A percentile compares a stretch with the other conserved stretches of the same genome.
Conservation (phyloP, 177 flowering plant genomes). For the Tripterygium wilfordii region DNA sequence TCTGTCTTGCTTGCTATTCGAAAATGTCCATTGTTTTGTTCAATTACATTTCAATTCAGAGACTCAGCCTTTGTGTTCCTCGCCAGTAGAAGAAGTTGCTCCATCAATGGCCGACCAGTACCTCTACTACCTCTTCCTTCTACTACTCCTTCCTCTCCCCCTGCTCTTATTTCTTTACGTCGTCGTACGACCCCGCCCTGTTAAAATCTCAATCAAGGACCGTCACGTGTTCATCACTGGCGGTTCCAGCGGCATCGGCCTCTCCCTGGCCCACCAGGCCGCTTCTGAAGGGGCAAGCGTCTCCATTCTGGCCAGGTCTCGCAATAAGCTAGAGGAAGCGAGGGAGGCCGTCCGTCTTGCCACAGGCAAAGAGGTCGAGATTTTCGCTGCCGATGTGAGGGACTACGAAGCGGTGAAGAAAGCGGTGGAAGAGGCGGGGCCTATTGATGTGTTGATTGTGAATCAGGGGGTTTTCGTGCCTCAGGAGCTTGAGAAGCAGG, state of each 20-base stretch:
- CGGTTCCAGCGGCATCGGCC: conserved; percentile 96
- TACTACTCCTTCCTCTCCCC: conserved; percentile 31
- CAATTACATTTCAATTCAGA: too few species aligned
- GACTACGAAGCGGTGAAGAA: conserved; percentile 45
- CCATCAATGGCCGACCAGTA: background rate
- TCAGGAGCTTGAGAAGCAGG: conserved; percentile 57
- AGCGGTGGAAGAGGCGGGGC: conserved; percentile 59
- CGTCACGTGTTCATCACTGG: conserved; percentile 95
- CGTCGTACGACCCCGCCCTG: conserved; percentile 63
- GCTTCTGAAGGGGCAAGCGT: conserved; percentile 76
- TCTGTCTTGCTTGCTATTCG: too few species aligned
- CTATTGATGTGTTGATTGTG: conserved; percentile 74
- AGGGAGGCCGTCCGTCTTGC: conserved; percentile 44
- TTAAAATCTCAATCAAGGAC: conserved; percentile 58
- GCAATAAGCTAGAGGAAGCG: conserved; percentile 61
- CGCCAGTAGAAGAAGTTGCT: too few species aligned
- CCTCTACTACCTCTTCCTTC: conserved; percentile 21
- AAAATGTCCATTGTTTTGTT: too few species aligned
- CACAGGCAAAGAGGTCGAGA: conserved; percentile 56
- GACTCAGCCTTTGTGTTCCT: too few species aligned
- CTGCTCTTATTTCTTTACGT: conserved; percentile 42
- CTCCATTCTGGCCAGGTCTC: conserved; percentile 75
- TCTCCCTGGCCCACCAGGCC: conserved; percentile 78
- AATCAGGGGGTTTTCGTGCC: conserved; percentile 82
- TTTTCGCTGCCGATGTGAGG: conserved; percentile 65